These are phyloP conservation scores for Penicillium paxilli DNA, from an alignment of 495 filamentous ascomycete species.

Conservation along the genomic window DNA sequence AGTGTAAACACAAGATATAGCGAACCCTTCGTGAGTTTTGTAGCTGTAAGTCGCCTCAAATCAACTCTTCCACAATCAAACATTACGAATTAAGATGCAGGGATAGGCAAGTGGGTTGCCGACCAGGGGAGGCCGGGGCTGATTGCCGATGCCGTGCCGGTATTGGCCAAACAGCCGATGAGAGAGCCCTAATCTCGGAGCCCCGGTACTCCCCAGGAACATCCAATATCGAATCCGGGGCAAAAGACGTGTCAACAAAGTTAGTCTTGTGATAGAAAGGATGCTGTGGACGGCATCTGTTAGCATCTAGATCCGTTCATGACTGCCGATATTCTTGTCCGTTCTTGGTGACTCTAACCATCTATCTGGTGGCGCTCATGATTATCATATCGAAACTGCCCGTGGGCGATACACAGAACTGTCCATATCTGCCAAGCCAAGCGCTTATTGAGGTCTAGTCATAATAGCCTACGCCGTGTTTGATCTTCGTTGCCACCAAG, in stretches of 20 bases:
- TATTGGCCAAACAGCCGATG: conserved; percentile 24
- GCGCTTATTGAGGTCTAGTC: background rate
- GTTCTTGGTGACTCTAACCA: conserved; percentile 1
- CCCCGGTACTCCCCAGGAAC: conserved; percentile 3
- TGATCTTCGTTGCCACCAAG: background rate
- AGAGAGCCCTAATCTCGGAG: conserved; percentile 10
- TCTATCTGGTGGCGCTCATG: background rate
- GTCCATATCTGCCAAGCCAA: background rate
- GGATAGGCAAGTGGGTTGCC: conserved; percentile 12
- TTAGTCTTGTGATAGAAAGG: background rate
- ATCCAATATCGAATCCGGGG: background rate
- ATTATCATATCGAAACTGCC: background rate
- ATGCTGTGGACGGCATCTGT: background rate
- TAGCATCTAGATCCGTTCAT: background rate
- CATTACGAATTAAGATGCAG: background rate
- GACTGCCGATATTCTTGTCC: conserved; percentile 13
- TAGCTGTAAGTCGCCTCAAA: conserved; percentile 2
- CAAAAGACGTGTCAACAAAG: background rate
- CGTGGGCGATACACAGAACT: background rate
- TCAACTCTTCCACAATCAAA: background rate
- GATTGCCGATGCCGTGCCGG: conserved; percentile 13
- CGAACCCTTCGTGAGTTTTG: background rate
- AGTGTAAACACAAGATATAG: conserved; percentile 1
- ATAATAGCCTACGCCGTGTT: background rate
- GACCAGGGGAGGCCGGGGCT: conserved; percentile 3